Evolutionary conservation across 2,329 filamentous ascomycete species (phyloP), one percentile per base, ranked within the genome.

Genomic region (Colletotrichum scovillei): DNA sequence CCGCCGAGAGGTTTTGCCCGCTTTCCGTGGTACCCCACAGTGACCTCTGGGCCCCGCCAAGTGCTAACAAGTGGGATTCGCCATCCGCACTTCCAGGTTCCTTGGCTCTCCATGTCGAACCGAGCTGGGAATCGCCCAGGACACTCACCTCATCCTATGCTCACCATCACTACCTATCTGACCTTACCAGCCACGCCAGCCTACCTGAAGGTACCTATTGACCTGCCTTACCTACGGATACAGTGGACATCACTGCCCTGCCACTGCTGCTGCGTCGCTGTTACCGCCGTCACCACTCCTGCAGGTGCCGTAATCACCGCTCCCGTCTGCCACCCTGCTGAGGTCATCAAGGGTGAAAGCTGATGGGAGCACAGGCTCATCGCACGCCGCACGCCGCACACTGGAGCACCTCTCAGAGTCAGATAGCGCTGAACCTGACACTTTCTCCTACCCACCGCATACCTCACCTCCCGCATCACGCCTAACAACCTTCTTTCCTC

Each of bases 61-160:
- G 59, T 49, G 24, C 59, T 73, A 69, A 73, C 66, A 73, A 56
- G 38, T 46, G 42, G 58, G 19, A 72, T 68, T 63, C 58, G 69
- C 69, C 69, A 72, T 72, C 52, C 57, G 57, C 57, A 58, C 52
- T 63, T 58, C 67, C 67, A 67, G 55, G n/a, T 57, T 58, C 24
- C 38, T 65, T 57, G 16, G 52, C 59, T 49, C 28, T 49, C 11
- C 32, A 32, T 30, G 26, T 62, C 24, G 22, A 62, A 49, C 35
- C 24, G 57, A 59, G 35, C 59, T 35, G 22, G 59, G 19, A 35
- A 22, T 38, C 11, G 59, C 4, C 59, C 46, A 32, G 55, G 26
- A 57, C 55, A 24, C 52, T 55, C 52, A 55, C 38, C 42, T 62
- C 53, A 66, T 38, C 53, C 56, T 9, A n/a, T 4, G 12, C 49